Evolutionary conservation across 139 green algal genomes (phyloP), one percentile per base, ranked within the genome.

Genomic region (Asterochloris erici): DNA sequence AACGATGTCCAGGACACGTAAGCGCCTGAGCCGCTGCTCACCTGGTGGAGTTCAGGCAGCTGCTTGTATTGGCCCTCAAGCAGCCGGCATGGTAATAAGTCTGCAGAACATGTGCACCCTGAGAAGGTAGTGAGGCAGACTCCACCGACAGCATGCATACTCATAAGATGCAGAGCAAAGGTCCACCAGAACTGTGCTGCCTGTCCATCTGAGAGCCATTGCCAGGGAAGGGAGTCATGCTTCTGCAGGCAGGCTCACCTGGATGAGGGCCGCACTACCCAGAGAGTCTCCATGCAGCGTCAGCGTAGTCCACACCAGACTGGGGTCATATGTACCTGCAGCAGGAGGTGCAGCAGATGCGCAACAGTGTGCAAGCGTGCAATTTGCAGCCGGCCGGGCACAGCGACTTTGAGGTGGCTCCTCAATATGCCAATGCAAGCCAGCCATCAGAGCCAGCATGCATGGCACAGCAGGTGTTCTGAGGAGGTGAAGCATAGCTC

Each of bases 21-120:
- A 2, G 6, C 6, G 2, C 38, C 38, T 54, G 38, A 6, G 38
- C 38, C 6, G 38, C 38, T 54, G 38, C 38, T 54, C 38, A 54
- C 38, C 38, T 54, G 38, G 76, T 70, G 23, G 76, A 70, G 60
- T 80, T 80, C 0, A 80, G 76, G 60, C 76, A 80, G 60, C 60
- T 70, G 60, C 76, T 80, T 28, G 76, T 62, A n/a, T 61, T 24
- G 10, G 47, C 68, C 61, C 76, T 80, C 76, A 80, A 21, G 24
- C 76, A 80, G 12, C 76, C 76, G 47, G 38, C 23, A 47, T n/a
- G 12, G 23, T 60, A 80, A n/a, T 80, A 80, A 0, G 68, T 26
- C 76, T 80, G 76, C 47, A 80, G 76, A 9, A 9, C 17, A 71
- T 6, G 38, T 6, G 38, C 38, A 71, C 21, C 4, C 21, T 26